Evolutionary conservation across 2,329 filamentous ascomycete species (phyloP).

Genomic region (Sordariomycetes sp.): DNA sequence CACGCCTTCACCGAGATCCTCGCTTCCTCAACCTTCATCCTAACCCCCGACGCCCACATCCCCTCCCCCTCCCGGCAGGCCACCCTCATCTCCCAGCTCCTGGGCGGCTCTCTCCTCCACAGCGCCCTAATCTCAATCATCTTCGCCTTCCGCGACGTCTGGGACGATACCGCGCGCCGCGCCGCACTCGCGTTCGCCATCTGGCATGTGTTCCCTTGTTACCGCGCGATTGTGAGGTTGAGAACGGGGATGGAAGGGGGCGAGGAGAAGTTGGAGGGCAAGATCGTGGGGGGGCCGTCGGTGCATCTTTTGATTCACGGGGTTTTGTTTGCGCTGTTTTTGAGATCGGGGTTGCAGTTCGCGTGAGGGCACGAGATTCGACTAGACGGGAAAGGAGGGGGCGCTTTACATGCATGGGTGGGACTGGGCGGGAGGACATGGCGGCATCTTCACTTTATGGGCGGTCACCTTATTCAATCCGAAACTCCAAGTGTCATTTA

Average conservation of each 20-base stretch:
- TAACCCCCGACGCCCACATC: conserved; percentile 26
- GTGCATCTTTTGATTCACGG: conserved; percentile 30
- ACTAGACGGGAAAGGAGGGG: not conserved
- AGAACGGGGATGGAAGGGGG: conserved; percentile 6
- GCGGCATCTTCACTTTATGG: not conserved
- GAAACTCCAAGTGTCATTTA: not conserved
- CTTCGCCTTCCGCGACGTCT: conserved; percentile 15
- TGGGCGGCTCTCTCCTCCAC: conserved; percentile 31
- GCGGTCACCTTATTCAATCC: not conserved
- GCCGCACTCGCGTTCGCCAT: conserved; percentile 26
- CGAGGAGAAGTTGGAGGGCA: conserved; percentile 4
- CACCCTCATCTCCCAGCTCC: conserved; percentile 28
- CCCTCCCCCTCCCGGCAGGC: conserved; percentile 22
- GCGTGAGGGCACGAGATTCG: not conserved
- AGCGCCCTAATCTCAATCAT: conserved; percentile 28
- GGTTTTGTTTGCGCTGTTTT: conserved; percentile 21
- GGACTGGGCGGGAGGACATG: not conserved
- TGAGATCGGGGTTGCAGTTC: conserved; percentile 2
- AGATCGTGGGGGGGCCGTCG: conserved; percentile 28
- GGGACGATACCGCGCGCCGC: conserved; percentile 16
- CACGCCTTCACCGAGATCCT: conserved; percentile 25
- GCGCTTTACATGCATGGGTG: too few relatives aligned
- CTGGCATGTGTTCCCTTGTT: conserved; percentile 34
- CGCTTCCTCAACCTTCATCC: conserved; percentile 31
- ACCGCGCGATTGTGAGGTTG: conserved; percentile 25